phyloP scores from a whole-genome alignment of 2,329 filamentous ascomycete genomes.

The Purpureocillium takamizusanense region DNA sequence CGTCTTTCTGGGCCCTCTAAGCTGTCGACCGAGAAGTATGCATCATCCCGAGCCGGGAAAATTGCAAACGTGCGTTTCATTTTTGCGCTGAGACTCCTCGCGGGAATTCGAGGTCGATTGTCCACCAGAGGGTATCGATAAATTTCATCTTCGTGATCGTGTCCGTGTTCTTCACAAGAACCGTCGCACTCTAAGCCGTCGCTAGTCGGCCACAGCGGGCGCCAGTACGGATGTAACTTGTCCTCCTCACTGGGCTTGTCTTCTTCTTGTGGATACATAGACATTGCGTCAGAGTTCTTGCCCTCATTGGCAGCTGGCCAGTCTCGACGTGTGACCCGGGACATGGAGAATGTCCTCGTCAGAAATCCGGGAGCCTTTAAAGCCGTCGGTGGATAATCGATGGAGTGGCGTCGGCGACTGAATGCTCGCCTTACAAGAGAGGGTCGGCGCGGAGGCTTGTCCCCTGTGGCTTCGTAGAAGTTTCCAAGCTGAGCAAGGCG shows the following conservation, averaged over 20 bases:
- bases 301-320: slow-evolving; percentile 16
- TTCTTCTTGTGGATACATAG: slow-evolving; percentile 31
- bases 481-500: slow-evolving; percentile 43
- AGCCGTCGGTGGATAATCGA: slow-evolving; percentile 30
- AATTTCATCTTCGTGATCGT: slow-evolving; percentile 28
- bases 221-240: slow-evolving; percentile 53
- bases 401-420: slow-evolving; percentile 34
- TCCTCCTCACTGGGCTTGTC: slow-evolving; percentile 41
- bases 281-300: slow-evolving; percentile 16
- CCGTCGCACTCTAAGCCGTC: slow-evolving; percentile 20
- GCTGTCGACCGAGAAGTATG: slow-evolving; percentile 20
- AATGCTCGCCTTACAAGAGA: slow-evolving; percentile 48
- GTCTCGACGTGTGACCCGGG: slow-evolving; percentile 27
- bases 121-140: slow-evolving; percentile 40
- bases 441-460: slow-evolving; percentile 34
- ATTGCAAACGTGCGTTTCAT: slow-evolving; percentile 54
- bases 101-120: slow-evolving; percentile 34
- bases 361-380: slow-evolving; percentile 34
- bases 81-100: slow-evolving; percentile 40
- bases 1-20: slow-evolving; percentile 38
- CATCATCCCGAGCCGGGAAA: slow-evolving; percentile 38
- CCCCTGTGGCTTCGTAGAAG: slow-evolving; percentile 38
- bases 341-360: slow-evolving; percentile 43
- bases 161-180: slow-evolving; percentile 22
- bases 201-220: slow-evolving; percentile 37